Evolutionary conservation across 2,329 filamentous ascomycete species (phyloP), one percentile per base, ranked within the genome.

Genomic region (Raffaelea albimanens): DNA sequence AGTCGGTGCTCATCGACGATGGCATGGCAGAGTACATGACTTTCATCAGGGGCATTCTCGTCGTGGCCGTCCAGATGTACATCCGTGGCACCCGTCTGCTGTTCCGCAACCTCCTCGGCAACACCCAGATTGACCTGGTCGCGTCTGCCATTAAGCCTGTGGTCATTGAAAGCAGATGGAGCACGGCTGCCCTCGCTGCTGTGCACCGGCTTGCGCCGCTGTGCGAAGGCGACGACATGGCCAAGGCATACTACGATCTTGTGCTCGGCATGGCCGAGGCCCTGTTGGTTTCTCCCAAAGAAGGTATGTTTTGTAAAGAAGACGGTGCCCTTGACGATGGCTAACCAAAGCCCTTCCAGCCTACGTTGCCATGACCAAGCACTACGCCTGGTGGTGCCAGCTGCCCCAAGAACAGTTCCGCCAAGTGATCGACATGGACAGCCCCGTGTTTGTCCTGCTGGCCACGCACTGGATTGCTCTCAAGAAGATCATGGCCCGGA

Each of bases 1-100:
- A 80, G 59, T 78, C 75, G 1, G 71, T 77, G 13, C 66, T 68
- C 49, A 68, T 81, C 25, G 70, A 75, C 21, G 77, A 81, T 52
- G 77, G 77, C 36, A 65, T 80, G 61, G 63, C 65, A n/a, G 77
- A 80, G 59, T 80, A 72, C 59, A 75, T 81, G 71, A 77, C 72
- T 0, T 79, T 80, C 54, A 72, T 76, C 50, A 68, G 77, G 23
- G 76, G 77, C 16, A 72, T 80, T 53, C 59, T 75, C 51, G 67
- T 80, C 41, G 67, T 81, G 3, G 69, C 67, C 11, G 67, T 72
- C 51, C 75, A 78, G 55, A 75, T 80, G 69, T 67, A 67, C 59
- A 72, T 79, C 67, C 66, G 66, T 57, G 67, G 69, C 20, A 67
- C 71, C 39, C 67, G 67, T 19, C 68, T 75, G 47, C 62, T 79